A percentile compares a stretch with the other conserved stretches of the same genome.
These are phyloP conservation scores for Bondarzewia mesenterica DNA, from an alignment of 1,284 basidiomycete species.

Conservation along the genomic window DNA sequence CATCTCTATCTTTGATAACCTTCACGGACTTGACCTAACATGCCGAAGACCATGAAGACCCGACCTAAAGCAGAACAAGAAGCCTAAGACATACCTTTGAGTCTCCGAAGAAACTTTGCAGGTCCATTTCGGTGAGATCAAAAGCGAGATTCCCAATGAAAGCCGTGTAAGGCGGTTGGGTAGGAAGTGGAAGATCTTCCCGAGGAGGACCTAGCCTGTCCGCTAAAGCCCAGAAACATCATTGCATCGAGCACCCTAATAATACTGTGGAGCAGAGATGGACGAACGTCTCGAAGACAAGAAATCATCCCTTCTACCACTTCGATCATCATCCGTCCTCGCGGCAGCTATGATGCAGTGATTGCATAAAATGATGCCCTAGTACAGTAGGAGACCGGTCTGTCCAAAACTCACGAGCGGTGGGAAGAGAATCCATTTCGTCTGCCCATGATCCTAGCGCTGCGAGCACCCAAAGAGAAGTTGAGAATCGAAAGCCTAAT, in stretches of 20 bases:
- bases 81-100: constrained; percentile 39
- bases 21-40: constrained; percentile 75
- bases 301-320: constrained; percentile 61
- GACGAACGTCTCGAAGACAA: constrained; percentile 49
- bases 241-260: background rate
- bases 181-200: constrained; percentile 93
- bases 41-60: constrained; percentile 1
- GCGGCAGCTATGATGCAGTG: constrained; percentile 43
- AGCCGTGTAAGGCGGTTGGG: constrained; percentile 90
- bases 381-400: no score
- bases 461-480: constrained; percentile 25
- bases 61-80: background rate
- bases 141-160: constrained; percentile 96
- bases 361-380: constrained; percentile 8
- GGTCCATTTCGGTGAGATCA: constrained; percentile 80
- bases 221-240: constrained; percentile 27
- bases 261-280: constrained; percentile 3
- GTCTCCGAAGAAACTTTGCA: constrained; percentile 74
- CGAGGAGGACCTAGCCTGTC: constrained; percentile 53
- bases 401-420: constrained; percentile 83
- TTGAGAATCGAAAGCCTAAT: constrained; percentile 7
- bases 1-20: constrained; percentile 86
- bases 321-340: constrained; percentile 50
- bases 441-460: constrained; percentile 94
- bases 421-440: constrained; percentile 86